Evolutionary conservation across 768 basidiomycete species (phyloP), one percentile per base, ranked within the genome.

Genomic region (Strobilomyces echinocephalus): DNA sequence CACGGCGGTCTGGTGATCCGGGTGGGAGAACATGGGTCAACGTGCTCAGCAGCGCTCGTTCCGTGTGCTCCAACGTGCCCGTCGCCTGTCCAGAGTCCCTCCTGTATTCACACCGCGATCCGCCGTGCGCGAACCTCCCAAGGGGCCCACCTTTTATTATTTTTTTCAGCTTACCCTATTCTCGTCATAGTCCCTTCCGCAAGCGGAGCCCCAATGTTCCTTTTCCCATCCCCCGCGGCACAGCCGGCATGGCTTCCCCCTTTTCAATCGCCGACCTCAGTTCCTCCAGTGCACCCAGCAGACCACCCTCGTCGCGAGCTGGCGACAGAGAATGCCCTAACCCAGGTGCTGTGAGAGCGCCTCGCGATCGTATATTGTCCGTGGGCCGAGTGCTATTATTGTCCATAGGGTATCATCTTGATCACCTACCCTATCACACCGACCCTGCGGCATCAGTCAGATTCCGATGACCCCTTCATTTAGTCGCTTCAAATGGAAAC

Each of bases 351-450:
- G 58, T 50, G 58, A 46, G 48, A 47, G n/a, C 31, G 31, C 34
- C 53, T 60, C 59, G 59, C 57, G 62, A 65, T 63, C 62, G 52
- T 26, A 40, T 49, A 53, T 54, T 52, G 53, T 53, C 50, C 52
- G 52, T 56, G 57, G 49, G 56, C 49, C 47, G 57, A 46, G 46
- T 59, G 52, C 60, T 62, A 58, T 60, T 53, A 56, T 54, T 62
- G 58, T 33, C 28, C 8, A 39, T 53, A 57, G 60, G 67, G 59
- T 60, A 66, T 62, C 64, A 69, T 60, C 60, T 68, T 66, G 68
- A 69, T 69, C 68, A 59, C 59, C 62, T 66, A 69, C 70, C 70
- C 68, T 71, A 69, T 69, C 69, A 69, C 60, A 57, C 42, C 68
- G 69, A 69, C 69, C 68, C 68, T 69, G 65, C 51, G 46, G 45